These are phyloP conservation scores for Linnemannia zychae DNA, from an alignment of 192 early-diverging fungal species.

Conservation along the genomic window DNA sequence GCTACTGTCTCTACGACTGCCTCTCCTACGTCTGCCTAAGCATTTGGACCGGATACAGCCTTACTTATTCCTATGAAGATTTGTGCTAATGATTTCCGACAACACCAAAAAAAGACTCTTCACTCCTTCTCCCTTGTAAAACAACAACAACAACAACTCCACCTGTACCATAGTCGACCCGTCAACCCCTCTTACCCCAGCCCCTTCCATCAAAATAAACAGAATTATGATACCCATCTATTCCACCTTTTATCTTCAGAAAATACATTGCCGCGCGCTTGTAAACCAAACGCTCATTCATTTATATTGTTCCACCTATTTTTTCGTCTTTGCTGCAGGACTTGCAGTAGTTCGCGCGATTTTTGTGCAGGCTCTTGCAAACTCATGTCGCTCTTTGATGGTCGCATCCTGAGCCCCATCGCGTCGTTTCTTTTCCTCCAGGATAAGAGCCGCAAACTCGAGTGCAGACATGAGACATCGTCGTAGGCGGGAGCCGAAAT, in stretches of 20 bases:
- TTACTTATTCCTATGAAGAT: neutral
- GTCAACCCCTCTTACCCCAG: neutral
- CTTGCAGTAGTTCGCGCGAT: neutral
- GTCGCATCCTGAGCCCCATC: neutral
- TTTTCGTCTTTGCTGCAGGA: neutral
- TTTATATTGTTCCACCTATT: neutral
- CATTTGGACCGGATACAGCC: neutral
- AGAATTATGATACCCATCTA: neutral
- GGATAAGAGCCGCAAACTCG: conserved; percentile 2
- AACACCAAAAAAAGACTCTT: neutral
- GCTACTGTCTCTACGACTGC: neutral
- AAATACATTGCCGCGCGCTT: too few species aligned
- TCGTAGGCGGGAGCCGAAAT: neutral
- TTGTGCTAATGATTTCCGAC: neutral
- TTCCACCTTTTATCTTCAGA: neutral
- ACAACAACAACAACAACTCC: neutral
- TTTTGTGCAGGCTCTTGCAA: neutral
- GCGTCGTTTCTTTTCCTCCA: neutral
- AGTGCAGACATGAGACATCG: neutral
- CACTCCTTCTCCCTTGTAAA: neutral
- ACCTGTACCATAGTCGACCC: conserved; percentile 2
- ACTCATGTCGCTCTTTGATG: neutral
- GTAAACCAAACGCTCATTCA: neutral
- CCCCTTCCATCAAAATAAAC: neutral
- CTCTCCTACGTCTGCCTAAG: neutral